Evolutionary conservation across 2,329 filamentous ascomycete genomes (phyloP).

Genomic region (Knufia petricola): DNA sequence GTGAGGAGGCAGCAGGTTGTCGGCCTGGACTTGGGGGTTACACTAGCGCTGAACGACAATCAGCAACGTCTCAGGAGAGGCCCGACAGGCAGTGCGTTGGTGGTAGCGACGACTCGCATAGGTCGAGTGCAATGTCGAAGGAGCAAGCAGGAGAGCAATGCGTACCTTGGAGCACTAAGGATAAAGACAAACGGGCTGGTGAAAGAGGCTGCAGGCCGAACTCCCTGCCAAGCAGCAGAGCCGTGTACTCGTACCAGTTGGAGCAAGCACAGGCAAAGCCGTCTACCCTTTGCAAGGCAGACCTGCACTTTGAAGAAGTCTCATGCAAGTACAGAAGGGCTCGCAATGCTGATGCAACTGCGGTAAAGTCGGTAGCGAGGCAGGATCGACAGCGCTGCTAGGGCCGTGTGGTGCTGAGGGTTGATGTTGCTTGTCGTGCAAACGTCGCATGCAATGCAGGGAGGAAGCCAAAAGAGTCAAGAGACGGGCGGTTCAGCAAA

Average conservation of each 20-base stretch:
- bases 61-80: not conserved
- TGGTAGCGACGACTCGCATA: not conserved
- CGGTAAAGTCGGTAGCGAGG: not conserved
- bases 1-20: not conserved
- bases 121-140: not conserved
- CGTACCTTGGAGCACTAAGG: constrained; percentile 2
- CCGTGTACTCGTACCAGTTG: no score
- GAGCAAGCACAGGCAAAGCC: constrained; percentile 2
- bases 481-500: not conserved
- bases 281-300: constrained; percentile 6
- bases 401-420: not conserved
- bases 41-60: not conserved
- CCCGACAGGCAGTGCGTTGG: not conserved
- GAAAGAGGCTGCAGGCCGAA: not conserved
- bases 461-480: not conserved
- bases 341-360: not conserved
- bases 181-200: constrained; percentile 1
- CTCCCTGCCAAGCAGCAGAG: constrained; percentile 3
- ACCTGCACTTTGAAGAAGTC: constrained; percentile 1
- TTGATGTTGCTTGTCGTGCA: not conserved
- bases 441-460: not conserved
- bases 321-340: constrained; percentile 3
- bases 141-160: not conserved
- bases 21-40: not conserved
- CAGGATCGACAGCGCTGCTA: not conserved